Base-by-base conservation (phyloP, 495 filamentous ascomycete genomes). In the Aspergillus leporis region DNA sequence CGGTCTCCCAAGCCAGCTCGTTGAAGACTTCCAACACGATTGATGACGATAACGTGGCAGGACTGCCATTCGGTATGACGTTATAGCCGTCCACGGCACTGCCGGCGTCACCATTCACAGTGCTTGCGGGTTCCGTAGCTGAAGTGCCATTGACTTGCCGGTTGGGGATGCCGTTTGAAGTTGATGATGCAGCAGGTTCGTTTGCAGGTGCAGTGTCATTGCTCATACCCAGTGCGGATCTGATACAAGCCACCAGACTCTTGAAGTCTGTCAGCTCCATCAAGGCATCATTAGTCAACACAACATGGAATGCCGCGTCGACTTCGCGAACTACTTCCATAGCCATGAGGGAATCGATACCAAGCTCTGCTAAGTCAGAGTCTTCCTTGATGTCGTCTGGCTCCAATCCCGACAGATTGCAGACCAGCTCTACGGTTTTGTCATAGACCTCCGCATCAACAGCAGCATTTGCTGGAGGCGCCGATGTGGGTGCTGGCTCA, bases 321-420 rank as follows among this genome's bases (percentile, higher is more conserved):
- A 80, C 62, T 55, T 82, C 80, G 0, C 68, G 67, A 1, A 67
- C 72, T 62, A 82, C 57, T 58, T 83, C 81, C 79, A 79, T 82
- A 10, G 73, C 74, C 67, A 80, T 74, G 0, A 83, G 66, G 1
- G 79, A 83, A 47, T 83, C 81, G 34, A 83, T 80, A 3, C 81
- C 79, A 23, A 83, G 23, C 7, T 83, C 76, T 4, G 68, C 71
- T 13, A 80, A 53, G 1, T 68, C 57, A 0, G 57, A 58, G 36
- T 77, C 67, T 21, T 58, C 53, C 30, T 63, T 55, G 31, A 81
- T 73, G 18, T 77, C 73, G 5, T 53, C 46, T 0, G 59, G 18
- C 28, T 76, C 70, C 1, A 78, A 48, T 6, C 78, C 75, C 12
- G 69, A 70, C 1, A 77, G 52, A 4, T 77, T 62, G n/a, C n/a